These are phyloP conservation scores for Candida ortonii DNA, from an alignment of 805 yeast species.

Conservation along the genomic window DNA sequence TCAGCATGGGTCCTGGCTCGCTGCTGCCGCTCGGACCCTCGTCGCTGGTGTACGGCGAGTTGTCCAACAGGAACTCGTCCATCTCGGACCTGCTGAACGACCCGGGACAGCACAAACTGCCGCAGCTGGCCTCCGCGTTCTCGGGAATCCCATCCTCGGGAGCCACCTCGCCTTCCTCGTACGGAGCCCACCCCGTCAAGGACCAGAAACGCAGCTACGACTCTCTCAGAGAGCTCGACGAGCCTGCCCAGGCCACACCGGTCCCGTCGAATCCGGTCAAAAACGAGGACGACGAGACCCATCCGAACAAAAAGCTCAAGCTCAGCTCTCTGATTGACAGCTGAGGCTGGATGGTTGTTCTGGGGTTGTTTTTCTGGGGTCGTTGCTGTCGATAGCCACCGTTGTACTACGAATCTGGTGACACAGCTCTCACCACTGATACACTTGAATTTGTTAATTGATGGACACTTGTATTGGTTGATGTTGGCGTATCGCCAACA, in stretches of 20 bases:
- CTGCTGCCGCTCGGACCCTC: background rate
- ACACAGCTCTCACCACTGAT: too few species aligned
- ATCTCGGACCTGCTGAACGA: constrained; percentile 26
- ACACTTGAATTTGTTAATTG: too few species aligned
- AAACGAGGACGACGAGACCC: constrained; percentile 1
- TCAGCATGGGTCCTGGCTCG: background rate
- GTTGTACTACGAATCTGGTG: too few species aligned
- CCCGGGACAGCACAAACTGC: constrained; percentile 15
- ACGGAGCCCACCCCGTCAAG: constrained; percentile 4
- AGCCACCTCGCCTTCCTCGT: constrained; percentile 6
- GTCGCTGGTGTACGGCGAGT: constrained; percentile 1
- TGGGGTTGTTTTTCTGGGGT: too few species aligned
- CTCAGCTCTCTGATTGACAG: constrained; percentile 14
- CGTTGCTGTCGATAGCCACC: too few species aligned
- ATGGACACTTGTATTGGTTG: too few species aligned
- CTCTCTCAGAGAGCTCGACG: constrained; percentile 1
- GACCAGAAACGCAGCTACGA: constrained; percentile 11
- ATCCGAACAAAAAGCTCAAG: constrained; percentile 12
- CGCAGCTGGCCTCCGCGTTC: constrained; percentile 1
- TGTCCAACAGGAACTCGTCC: constrained; percentile 25
- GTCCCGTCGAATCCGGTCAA: too few species aligned
- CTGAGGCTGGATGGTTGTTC: too few species aligned
- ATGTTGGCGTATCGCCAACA: too few species aligned
- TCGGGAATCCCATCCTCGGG: constrained; percentile 6
- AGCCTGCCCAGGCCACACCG: too few species aligned